A percentile compares a stretch with the other conserved stretches of the same genome.
Conservation (phyloP, 78 protist genomes). For the Protostelium mycophagum region DNA sequence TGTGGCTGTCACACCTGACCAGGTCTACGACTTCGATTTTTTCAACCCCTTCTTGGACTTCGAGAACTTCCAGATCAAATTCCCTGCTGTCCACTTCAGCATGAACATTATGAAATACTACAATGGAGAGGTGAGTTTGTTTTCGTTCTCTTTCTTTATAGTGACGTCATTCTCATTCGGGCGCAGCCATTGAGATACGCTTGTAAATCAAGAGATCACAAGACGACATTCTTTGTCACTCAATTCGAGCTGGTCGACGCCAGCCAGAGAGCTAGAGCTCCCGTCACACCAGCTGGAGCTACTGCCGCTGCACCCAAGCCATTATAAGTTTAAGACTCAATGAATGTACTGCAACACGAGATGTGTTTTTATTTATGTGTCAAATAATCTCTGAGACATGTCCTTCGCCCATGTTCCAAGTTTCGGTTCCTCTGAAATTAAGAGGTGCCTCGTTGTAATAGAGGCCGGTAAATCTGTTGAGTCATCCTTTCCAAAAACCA, state of each 20-base stretch:
- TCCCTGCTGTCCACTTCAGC: not conserved
- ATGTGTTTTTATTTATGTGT: too few relatives aligned
- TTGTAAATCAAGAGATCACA: not conserved
- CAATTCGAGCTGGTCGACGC: not conserved
- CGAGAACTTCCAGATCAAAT: not conserved
- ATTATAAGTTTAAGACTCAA: not conserved
- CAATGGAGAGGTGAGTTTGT: not conserved
- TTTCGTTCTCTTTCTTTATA: not conserved
- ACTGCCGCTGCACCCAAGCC: not conserved
- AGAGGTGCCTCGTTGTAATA: too few relatives aligned
- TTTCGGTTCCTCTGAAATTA: too few relatives aligned
- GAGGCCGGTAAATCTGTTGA: too few relatives aligned
- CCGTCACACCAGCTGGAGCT: not conserved
- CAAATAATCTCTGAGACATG: too few relatives aligned
- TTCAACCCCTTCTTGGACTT: not conserved
- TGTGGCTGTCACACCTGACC: not conserved
- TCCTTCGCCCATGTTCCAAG: too few relatives aligned
- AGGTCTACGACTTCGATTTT: not conserved
- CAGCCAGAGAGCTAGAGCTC: not conserved
- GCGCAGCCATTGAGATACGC: not conserved
- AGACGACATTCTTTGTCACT: not conserved
- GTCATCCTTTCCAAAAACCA: too few relatives aligned
- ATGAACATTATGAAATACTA: not conserved
- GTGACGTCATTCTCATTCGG: not conserved
- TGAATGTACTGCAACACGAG: too few relatives aligned